These are phyloP conservation scores for Cyclocybe aegerita DNA, from an alignment of 768 basidiomycete species.

Conservation along the genomic window DNA sequence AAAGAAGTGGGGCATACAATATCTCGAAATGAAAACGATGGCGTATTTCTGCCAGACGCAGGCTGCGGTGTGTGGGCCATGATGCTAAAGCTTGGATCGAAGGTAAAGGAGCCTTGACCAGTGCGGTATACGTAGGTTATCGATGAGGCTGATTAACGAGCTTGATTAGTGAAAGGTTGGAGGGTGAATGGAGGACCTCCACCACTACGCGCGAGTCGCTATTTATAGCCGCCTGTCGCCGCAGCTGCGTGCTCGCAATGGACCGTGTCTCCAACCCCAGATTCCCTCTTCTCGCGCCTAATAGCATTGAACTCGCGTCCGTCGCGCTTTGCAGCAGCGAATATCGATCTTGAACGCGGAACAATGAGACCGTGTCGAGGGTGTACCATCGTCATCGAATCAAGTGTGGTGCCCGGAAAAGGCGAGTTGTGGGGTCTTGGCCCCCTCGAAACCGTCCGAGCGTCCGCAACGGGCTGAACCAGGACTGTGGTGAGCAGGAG, in stretches of 20 bases:
- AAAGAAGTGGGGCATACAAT: conserved; percentile 20
- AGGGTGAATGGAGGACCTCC: neutral
- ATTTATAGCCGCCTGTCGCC: neutral
- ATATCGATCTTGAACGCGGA: too few relatives aligned
- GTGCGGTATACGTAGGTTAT: conserved; percentile 10
- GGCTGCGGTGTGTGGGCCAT: conserved; percentile 21
- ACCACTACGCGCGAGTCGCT: neutral
- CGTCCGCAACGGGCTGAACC: too few relatives aligned
- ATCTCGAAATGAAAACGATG: conserved; percentile 23
- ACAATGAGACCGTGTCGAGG: too few relatives aligned
- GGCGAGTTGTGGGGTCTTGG: too few relatives aligned
- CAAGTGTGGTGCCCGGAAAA: too few relatives aligned
- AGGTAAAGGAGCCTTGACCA: conserved; percentile 8
- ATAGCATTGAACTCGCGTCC: too few relatives aligned
- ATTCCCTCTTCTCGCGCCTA: too few relatives aligned
- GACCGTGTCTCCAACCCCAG: too few relatives aligned
- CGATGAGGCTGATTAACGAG: conserved; percentile 9
- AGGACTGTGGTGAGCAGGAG: too few relatives aligned
- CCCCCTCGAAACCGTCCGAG: too few relatives aligned
- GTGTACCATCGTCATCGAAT: too few relatives aligned
- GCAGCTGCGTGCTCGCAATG: neutral
- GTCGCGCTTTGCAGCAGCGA: too few relatives aligned
- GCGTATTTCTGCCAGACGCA: conserved; percentile 27
- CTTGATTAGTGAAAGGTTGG: neutral
- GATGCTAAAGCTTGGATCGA: conserved; percentile 10